phyloP scores from a whole-genome alignment of 2,329 filamentous ascomycete species.

The Clarireedia sp. region DNA sequence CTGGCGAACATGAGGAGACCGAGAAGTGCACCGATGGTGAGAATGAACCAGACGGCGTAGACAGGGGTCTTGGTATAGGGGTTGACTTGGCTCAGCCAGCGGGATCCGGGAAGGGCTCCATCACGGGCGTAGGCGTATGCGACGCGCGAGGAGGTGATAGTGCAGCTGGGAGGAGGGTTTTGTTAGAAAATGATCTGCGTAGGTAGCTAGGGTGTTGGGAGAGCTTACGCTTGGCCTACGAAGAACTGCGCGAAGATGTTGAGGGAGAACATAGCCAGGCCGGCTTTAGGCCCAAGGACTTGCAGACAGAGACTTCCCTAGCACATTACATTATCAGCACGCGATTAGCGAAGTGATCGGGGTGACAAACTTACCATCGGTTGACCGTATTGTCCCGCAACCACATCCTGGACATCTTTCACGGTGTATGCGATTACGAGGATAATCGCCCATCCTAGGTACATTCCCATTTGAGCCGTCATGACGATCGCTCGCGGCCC shows the following conservation, averaged over 20 bases:
- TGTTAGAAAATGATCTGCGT: accelerated
- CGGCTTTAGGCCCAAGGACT: slow-evolving; percentile 50
- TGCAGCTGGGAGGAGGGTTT: not conserved
- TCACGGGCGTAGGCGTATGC: slow-evolving; percentile 68
- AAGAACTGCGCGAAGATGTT: slow-evolving; percentile 63
- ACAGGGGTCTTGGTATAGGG: slow-evolving; percentile 54
- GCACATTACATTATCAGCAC: slow-evolving; percentile 20
- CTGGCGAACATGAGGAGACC: slow-evolving; percentile 60
- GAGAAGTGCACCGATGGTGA: slow-evolving; percentile 48
- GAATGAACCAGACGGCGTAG: slow-evolving; percentile 63
- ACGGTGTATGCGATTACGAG: slow-evolving; percentile 62
- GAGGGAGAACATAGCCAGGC: slow-evolving; percentile 53
- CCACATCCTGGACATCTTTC: slow-evolving; percentile 49
- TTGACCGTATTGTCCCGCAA: slow-evolving; percentile 56
- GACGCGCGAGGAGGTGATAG: slow-evolving; percentile 54
- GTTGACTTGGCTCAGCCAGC: slow-evolving; percentile 54
- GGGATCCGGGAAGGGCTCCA: slow-evolving; percentile 57
- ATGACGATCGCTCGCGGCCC: slow-evolving; percentile 57
- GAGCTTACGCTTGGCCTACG: slow-evolving; percentile 57
- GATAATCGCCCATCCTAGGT: slow-evolving; percentile 57
- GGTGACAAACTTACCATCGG: slow-evolving; percentile 46
- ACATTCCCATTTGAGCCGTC: slow-evolving; percentile 49
- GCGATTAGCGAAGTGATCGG: accelerated
- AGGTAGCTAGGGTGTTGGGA: too few relatives aligned
- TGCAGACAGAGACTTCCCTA: slow-evolving; percentile 51